A percentile compares a stretch with the other conserved stretches of the same genome.
Conservation (phyloP, 2,329 filamentous ascomycete species). For the Graphilbum fragrans region DNA sequence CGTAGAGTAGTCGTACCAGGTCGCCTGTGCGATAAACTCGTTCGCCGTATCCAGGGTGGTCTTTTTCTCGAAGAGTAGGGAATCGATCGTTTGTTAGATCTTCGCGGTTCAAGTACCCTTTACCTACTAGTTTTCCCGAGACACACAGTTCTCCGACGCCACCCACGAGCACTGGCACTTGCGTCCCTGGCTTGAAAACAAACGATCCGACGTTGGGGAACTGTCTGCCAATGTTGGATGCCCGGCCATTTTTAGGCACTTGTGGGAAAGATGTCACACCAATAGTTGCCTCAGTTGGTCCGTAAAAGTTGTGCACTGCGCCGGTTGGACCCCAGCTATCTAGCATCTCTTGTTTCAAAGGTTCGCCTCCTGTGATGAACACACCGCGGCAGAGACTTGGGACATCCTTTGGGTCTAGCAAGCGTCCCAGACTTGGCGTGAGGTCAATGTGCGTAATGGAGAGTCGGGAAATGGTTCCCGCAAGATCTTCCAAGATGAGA, state of each 20-base stretch:
- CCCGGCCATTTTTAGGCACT: constrained; percentile 63
- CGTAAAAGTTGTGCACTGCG: constrained; percentile 87
- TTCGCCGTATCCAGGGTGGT: constrained; percentile 30
- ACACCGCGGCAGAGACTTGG: constrained; percentile 70
- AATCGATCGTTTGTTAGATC: constrained; percentile 72
- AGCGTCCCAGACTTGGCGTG: constrained; percentile 72
- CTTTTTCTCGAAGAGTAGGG: constrained; percentile 38
- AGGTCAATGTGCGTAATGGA: constrained; percentile 83
- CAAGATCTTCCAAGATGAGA: constrained; percentile 72
- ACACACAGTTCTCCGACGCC: constrained; percentile 82
- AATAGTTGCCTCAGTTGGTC: constrained; percentile 86
- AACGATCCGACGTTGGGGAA: constrained; percentile 83
- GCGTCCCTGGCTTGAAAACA: constrained; percentile 59
- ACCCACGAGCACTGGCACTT: constrained; percentile 61
- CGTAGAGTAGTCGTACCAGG: constrained; percentile 66
- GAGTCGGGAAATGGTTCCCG: constrained; percentile 57
- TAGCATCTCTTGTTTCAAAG: constrained; percentile 78
- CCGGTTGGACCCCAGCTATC: constrained; percentile 69
- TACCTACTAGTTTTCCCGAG: constrained; percentile 75
- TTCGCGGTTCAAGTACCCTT: constrained; percentile 72
- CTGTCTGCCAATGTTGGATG: constrained; percentile 77
- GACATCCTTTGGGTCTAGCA: constrained; percentile 68
- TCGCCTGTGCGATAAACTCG: constrained; percentile 81
- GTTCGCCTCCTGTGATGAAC: constrained; percentile 88
- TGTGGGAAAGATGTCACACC: constrained; percentile 83